phyloP scores from a whole-genome alignment of 306 rosid genomes.

The Canavalia ensiformis region DNA sequence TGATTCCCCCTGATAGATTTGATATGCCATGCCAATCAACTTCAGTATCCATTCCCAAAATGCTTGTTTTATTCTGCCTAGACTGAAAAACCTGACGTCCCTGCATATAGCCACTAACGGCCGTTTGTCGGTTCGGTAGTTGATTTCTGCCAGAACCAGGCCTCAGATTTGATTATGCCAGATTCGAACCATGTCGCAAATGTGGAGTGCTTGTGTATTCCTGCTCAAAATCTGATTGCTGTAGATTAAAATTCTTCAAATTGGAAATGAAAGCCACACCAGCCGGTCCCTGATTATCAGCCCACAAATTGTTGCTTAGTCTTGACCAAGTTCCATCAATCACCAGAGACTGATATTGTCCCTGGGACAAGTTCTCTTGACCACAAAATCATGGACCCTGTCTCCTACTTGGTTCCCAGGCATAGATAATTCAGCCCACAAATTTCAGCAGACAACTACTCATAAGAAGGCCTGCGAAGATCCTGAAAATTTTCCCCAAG shows the following conservation, averaged over 20 bases:
- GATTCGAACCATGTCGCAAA: conserved; percentile 75
- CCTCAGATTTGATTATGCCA: conserved; percentile 75
- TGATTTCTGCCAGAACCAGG: conserved; percentile 73
- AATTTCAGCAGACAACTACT: too few species aligned
- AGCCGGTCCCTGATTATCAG: too few species aligned
- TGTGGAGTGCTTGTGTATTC: conserved; percentile 66
- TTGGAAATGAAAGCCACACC: conserved; percentile 80
- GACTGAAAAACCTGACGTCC: conserved; percentile 79
- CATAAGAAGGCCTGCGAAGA: too few species aligned
- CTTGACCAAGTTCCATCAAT: too few species aligned
- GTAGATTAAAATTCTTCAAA: conserved; percentile 82
- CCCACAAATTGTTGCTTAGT: too few species aligned
- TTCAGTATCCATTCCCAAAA: conserved; percentile 78
- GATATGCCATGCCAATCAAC: conserved; percentile 70
- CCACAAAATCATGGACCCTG: too few species aligned
- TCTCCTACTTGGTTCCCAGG: too few species aligned
- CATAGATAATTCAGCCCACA: too few species aligned
- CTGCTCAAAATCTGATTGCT: conserved; percentile 81
- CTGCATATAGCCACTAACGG: conserved; percentile 79
- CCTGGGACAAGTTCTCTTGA: too few species aligned
- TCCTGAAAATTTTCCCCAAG: too few species aligned
- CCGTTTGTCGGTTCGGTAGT: conserved; percentile 70
- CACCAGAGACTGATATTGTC: too few species aligned
- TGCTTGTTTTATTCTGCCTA: conserved; percentile 83
- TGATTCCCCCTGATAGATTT: conserved; percentile 53